Evolutionary conservation across 768 basidiomycete species (phyloP).

Genomic region (Boletus eberwhitei): DNA sequence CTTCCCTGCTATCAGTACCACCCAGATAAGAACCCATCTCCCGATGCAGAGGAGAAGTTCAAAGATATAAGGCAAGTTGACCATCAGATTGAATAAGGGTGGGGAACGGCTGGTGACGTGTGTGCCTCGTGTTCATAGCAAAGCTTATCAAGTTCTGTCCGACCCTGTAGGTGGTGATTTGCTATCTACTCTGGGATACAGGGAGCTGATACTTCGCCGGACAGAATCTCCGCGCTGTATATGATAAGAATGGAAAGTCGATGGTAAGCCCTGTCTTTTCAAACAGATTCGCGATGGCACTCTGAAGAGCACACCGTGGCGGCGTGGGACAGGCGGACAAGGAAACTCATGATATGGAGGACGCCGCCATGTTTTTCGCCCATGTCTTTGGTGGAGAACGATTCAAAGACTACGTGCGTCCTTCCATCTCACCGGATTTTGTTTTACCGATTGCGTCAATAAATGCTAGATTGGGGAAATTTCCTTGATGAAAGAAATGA

Average conservation of each 20-base stretch:
- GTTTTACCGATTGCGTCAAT: not conserved
- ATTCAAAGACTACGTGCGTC: constrained; percentile 82
- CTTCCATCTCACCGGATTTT: not conserved
- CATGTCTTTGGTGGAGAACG: constrained; percentile 95
- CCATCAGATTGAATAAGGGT: constrained; percentile 10
- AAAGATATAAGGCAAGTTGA: constrained; percentile 82
- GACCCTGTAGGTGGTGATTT: constrained; percentile 57
- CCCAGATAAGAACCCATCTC: constrained; percentile 90
- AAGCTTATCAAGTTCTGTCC: constrained; percentile 92
- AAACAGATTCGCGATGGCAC: constrained; percentile 2
- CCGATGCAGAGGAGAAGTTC: constrained; percentile 95
- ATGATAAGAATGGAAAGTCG: constrained; percentile 93
- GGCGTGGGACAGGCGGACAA: constrained; percentile 54
- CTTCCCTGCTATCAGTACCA: constrained; percentile 60
- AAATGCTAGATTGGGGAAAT: constrained; percentile 87
- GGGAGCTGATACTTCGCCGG: constrained; percentile 6
- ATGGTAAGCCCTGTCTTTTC: constrained; percentile 51
- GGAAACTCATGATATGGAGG: constrained; percentile 82
- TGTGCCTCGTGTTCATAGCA: constrained; percentile 44
- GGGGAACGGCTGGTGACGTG: constrained; percentile 15
- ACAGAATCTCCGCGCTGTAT: constrained; percentile 80
- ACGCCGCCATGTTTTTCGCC: constrained; percentile 93
- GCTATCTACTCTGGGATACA: constrained; percentile 6
- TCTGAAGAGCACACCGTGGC: not conserved
- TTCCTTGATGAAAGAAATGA: constrained; percentile 91